phyloP scores from a whole-genome alignment of 495 filamentous ascomycete species.

The Podospora bellae-mahoneyi region DNA sequence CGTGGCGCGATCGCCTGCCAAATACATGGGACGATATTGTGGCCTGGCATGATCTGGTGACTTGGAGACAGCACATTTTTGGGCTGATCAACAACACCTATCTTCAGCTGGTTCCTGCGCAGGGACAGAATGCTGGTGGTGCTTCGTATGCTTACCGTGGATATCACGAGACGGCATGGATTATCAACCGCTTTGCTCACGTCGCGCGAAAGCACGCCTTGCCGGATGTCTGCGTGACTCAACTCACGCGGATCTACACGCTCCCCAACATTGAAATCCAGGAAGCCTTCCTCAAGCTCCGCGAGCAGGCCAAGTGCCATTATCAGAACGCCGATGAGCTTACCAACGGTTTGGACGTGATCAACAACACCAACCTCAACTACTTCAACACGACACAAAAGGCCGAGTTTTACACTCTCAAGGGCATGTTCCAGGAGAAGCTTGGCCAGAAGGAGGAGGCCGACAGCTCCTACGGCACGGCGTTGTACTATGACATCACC shows the following conservation, averaged over 20 bases:
- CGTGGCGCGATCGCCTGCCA: slow-evolving; percentile 92
- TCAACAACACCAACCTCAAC: slow-evolving; percentile 98
- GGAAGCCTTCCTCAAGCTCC: slow-evolving; percentile 94
- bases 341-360: slow-evolving; percentile 89
- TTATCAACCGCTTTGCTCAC: slow-evolving; percentile 98
- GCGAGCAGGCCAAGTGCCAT: slow-evolving; percentile 97
- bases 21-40: slow-evolving; percentile 99
- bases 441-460: slow-evolving; percentile 83
- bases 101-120: slow-evolving; percentile 75
- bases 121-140: slow-evolving; percentile 69
- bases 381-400: slow-evolving; percentile 96
- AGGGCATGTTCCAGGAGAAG: slow-evolving; percentile 99
- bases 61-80: slow-evolving; percentile 99
- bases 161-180: slow-evolving; percentile 99
- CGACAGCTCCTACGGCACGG: slow-evolving; percentile 88
- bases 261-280: slow-evolving; percentile 99
- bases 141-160: slow-evolving; percentile 91
- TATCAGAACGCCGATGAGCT: slow-evolving; percentile 93
- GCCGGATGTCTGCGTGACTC: slow-evolving; percentile 93
- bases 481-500: slow-evolving; percentile 90
- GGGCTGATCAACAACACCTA: slow-evolving; percentile 94
- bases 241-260: slow-evolving; percentile 96
- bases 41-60: slow-evolving; percentile 97
- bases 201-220: slow-evolving; percentile 96
- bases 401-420: slow-evolving; percentile 97